Evolutionary conservation across 2,329 filamentous ascomycete genomes (phyloP).

Genomic region (Didymella lethalis): DNA sequence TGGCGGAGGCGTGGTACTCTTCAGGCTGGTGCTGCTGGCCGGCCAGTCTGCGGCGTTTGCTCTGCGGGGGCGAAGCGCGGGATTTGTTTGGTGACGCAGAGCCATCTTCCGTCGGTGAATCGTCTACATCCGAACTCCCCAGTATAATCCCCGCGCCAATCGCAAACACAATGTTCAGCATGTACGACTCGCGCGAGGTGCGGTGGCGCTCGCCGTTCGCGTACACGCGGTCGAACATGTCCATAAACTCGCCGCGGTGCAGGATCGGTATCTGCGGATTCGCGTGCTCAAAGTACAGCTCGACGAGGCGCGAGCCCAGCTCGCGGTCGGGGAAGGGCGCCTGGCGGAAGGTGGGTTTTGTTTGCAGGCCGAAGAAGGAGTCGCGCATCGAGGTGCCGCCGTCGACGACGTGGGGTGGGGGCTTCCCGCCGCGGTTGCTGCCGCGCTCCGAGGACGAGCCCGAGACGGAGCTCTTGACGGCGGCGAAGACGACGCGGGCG

Average conservation of each 20-base stretch:
- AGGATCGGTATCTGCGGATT: slow-evolving; percentile 96
- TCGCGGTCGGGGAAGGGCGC: slow-evolving; percentile 83
- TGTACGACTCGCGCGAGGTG: slow-evolving; percentile 84
- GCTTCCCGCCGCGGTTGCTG: slow-evolving; percentile 66
- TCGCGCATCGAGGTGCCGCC: slow-evolving; percentile 86
- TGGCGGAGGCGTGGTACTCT: slow-evolving; percentile 94
- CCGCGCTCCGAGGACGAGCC: slow-evolving; percentile 67
- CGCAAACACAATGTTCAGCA: slow-evolving; percentile 96
- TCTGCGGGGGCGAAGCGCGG: slow-evolving; percentile 43
- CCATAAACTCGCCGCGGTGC: slow-evolving; percentile 88
- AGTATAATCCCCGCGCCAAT: slow-evolving; percentile 95
- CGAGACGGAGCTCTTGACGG: slow-evolving; percentile 79
- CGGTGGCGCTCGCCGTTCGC: slow-evolving; percentile 70
- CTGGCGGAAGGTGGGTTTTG: slow-evolving; percentile 83
- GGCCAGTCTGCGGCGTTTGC: slow-evolving; percentile 51
- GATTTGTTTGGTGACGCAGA: slow-evolving; percentile 40
- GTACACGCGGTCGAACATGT: slow-evolving; percentile 85
- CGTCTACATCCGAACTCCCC: slow-evolving; percentile 55
- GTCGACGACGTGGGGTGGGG: slow-evolving; percentile 55
- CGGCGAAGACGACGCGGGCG: slow-evolving; percentile 90
- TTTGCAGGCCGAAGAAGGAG: slow-evolving; percentile 96
- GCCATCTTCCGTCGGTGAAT: slow-evolving; percentile 42
- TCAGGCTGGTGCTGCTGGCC: slow-evolving; percentile 79
- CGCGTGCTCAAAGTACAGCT: slow-evolving; percentile 92
- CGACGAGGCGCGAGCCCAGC: slow-evolving; percentile 74